Base-by-base conservation (phyloP, 306 rosid genomes). In the Fragaria ananassa region DNA sequence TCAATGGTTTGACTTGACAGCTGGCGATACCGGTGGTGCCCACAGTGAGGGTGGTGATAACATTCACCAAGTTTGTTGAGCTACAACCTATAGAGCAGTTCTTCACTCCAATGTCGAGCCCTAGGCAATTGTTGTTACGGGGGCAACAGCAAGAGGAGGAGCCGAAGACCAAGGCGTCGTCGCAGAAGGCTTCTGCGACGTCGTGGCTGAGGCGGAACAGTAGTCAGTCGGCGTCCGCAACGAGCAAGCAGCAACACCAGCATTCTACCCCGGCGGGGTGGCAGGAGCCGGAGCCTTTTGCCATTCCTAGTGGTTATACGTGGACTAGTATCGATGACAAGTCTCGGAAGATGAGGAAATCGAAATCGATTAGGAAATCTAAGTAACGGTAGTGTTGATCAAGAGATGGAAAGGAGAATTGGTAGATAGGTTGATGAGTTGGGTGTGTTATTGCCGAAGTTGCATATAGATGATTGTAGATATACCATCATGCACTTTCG, bases 1-100 rank as follows among this genome's bases (percentile, higher is more conserved):
- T 66, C 39, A 10, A 0, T 1, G 11, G 67, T 76, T 23, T 71
- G 7, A 66, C 19, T 64, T 58, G 11, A 82, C 91, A 90, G 98
- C 82, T 95, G 73, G 98, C 96, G 8, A 95, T 95, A 17, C 97
- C 98, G 25, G 97, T 90, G 84, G 97, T 95, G 77, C 97, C 97
- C 19, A 95, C 98, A 0, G 98, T 94, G 83, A 92, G 95, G 70
- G 98, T 94, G 54, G 96, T 95, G 81, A 88, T 95, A 77, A 92
- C 98, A 12, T 95, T 95, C 85, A 95, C 98, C 3, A 95, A 95
- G 90, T 92, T 95, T 57, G 92, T 87, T 23, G 97, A 94, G 78
- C 91, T 92, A 29, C 90, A 86, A 76, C 95, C 97, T 4, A 39
- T 67, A 2, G 97, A 95, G 80, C 84, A 85, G 76, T 95, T 95